phyloP scores from a whole-genome alignment of 805 yeast genomes.

The Metschnikowia baotianmanensis region DNA sequence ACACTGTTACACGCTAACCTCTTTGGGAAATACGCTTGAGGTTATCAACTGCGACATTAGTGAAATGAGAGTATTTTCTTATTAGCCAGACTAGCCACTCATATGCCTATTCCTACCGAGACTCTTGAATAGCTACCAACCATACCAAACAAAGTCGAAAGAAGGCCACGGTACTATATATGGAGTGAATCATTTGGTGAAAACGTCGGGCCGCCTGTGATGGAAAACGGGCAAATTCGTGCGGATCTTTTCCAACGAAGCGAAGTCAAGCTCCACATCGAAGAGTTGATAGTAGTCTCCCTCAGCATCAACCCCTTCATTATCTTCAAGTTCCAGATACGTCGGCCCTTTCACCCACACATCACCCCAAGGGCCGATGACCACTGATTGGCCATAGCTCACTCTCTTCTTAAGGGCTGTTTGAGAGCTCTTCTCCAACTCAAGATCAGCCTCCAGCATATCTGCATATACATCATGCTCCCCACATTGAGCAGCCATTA shows the following conservation, averaged over 20 bases:
- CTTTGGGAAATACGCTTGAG: no score
- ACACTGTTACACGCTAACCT: no score
- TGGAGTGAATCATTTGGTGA: not conserved
- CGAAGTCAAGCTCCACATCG: constrained; percentile 65
- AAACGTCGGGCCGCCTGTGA: constrained; percentile 65
- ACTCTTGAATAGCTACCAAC: no score
- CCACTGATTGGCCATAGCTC: constrained; percentile 84
- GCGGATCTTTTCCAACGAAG: constrained; percentile 49
- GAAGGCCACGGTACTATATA: no score
- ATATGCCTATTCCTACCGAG: no score
- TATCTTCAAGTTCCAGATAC: constrained; percentile 25
- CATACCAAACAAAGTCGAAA: no score
- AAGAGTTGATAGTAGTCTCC: constrained; percentile 44
- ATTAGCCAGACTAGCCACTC: no score
- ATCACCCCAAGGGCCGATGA: constrained; percentile 92
- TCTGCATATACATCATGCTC: constrained; percentile 56
- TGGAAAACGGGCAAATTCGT: constrained; percentile 72
- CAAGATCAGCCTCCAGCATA: constrained; percentile 20
- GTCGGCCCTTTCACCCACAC: constrained; percentile 52
- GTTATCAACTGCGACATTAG: no score
- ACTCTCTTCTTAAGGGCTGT: constrained; percentile 41
- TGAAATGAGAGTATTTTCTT: no score
- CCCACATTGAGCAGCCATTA: constrained; percentile 90
- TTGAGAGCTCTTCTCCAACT: not conserved
- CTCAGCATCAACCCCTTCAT: constrained; percentile 21